phyloP scores from a whole-genome alignment of 345 rosid species.

The Hibiscus tridactylites region DNA sequence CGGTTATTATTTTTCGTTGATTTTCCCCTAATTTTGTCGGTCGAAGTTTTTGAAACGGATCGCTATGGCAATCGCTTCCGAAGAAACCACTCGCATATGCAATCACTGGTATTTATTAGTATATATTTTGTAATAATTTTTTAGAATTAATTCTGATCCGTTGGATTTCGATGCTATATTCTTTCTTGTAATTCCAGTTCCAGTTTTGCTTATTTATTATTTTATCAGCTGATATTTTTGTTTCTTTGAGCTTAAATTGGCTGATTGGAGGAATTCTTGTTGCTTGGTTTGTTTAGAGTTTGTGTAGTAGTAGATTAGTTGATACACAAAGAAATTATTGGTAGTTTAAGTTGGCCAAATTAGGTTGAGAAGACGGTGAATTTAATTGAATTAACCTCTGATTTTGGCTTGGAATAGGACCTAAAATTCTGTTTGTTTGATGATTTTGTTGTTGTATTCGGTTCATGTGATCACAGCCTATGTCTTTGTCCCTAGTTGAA shows the following conservation, averaged over 20 bases:
- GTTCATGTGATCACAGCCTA: neutral
- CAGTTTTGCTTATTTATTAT: neutral
- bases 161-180: neutral
- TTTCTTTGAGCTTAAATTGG: neutral
- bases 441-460: neutral
- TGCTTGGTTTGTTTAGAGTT: neutral
- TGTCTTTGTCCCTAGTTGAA: neutral
- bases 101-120: slow-evolving; percentile 58
- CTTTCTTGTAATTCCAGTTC: neutral
- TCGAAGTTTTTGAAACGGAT: slow-evolving; percentile 17
- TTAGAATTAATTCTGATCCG: neutral
- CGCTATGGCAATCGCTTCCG: slow-evolving; percentile 57
- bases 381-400: neutral
- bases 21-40: neutral
- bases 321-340: neutral
- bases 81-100: slow-evolving; percentile 60
- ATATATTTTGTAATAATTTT: neutral
- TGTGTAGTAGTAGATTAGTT: neutral
- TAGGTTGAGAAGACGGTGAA: neutral
- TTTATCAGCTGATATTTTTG: neutral
- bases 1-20: neutral
- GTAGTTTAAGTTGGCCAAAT: neutral
- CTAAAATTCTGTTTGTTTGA: neutral
- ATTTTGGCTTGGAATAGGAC: neutral
- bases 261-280: neutral